Conservation (phyloP, 352 stramenopile genomes). For the Phytopythium ostracodes region DNA sequence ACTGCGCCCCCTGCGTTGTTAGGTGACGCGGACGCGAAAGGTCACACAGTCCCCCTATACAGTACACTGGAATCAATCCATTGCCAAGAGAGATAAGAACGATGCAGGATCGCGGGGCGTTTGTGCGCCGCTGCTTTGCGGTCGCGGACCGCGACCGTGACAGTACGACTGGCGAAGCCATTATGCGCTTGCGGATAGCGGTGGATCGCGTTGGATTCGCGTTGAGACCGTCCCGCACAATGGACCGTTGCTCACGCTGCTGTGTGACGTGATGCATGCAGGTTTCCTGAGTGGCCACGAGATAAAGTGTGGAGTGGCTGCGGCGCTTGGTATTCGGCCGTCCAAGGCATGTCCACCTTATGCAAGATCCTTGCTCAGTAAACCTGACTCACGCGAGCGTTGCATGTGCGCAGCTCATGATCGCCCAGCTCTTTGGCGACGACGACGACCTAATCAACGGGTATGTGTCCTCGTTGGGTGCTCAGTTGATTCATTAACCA, state of each 20-base stretch:
- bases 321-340: constrained; percentile 52
- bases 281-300: constrained; percentile 37
- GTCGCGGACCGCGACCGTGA: constrained; percentile 29
- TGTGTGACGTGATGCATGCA: constrained; percentile 6
- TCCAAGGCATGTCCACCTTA: constrained; percentile 39
- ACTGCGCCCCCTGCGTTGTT: neutral
- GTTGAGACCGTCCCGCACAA: no score
- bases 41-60: no score
- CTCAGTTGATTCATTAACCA: neutral
- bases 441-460: neutral
- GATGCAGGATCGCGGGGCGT: constrained; percentile 17
- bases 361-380: no score
- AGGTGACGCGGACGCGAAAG: neutral
- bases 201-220: no score
- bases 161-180: constrained; percentile 13
- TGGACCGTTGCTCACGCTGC: no score
- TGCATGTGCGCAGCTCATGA: constrained; percentile 29
- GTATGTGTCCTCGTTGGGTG: neutral
- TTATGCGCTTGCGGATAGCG: neutral
- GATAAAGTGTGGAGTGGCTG: constrained; percentile 68
- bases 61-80: no score
- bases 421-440: constrained; percentile 49
- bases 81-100: no score
- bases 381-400: neutral
- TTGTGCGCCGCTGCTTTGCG: constrained; percentile 41